phyloP scores from a whole-genome alignment of 495 filamentous ascomycete genomes.

The Penicillium egyptiacum region DNA sequence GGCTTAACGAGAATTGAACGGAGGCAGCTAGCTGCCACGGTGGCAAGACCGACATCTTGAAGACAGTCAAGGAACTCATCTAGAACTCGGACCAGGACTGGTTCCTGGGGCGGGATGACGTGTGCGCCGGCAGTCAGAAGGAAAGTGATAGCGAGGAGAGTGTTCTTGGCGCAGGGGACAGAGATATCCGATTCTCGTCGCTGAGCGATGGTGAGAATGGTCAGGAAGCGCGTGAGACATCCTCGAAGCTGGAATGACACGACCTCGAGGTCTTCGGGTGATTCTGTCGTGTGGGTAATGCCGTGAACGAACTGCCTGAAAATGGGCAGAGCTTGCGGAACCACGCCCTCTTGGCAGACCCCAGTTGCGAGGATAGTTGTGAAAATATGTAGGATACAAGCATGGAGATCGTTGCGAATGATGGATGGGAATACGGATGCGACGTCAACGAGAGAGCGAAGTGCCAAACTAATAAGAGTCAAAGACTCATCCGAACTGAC shows the following conservation, averaged over 20 bases:
- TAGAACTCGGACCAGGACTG: constrained; percentile 65
- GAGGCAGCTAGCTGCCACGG: constrained; percentile 83
- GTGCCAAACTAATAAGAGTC: constrained; percentile 70
- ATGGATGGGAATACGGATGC: constrained; percentile 93
- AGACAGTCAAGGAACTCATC: constrained; percentile 82
- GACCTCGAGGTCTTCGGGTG: constrained; percentile 32
- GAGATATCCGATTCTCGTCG: constrained; percentile 78
- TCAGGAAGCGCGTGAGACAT: constrained; percentile 74
- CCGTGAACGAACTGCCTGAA: constrained; percentile 85
- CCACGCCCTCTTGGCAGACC: constrained; percentile 80
- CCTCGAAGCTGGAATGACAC: constrained; percentile 62
- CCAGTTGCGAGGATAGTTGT: constrained; percentile 86
- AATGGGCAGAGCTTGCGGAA: constrained; percentile 87
- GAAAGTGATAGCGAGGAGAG: constrained; percentile 81
- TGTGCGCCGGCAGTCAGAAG: constrained; percentile 78
- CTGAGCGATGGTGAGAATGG: constrained; percentile 79
- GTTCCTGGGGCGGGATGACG: constrained; percentile 68
- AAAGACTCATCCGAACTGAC: constrained; percentile 75
- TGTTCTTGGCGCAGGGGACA: constrained; percentile 88
- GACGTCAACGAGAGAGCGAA: constrained; percentile 88
- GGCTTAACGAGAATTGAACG: constrained; percentile 77
- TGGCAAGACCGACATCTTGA: constrained; percentile 73
- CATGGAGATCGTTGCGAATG: constrained; percentile 94
- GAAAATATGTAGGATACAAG: constrained; percentile 96
- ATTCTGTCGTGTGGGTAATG: constrained; percentile 55